Evolutionary conservation across 164 flowering plant species (phyloP), one percentile per base, ranked within the genome.

Genomic region (Sedum album): DNA sequence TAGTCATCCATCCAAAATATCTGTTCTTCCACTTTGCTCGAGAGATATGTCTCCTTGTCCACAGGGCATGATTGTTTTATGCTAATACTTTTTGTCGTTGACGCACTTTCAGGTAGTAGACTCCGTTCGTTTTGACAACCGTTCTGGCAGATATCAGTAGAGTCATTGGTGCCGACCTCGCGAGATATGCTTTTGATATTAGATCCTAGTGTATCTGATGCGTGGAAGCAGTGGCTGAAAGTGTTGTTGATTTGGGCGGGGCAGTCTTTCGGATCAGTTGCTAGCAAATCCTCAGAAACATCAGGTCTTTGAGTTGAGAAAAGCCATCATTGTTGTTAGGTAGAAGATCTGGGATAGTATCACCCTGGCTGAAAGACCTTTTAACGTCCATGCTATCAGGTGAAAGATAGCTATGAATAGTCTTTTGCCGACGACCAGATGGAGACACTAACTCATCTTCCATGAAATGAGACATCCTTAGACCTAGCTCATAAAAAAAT

Each of bases 401-500:
- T 23, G 23, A 67, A 53, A 53, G 60, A 30, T 53, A 53, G 14
- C 60, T 23, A 23, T 75, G 73, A 48, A 94, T 85, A 63, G 85
- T 86, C 69, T 80, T 94, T 68, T 91, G 97, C 62, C 77, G 77
- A 2, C 86, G 88, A 76, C 88, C 91, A 66, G 76, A 67, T 66
- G 70, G 74, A 68, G 35, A 70, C 62, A 80, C 79, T 68, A 53
- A 67, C 70, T 75, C 80, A 7, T 82, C 92, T 76, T 88, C 90
- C 70, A 79, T 75, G 70, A 94, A 87, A 28, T 91, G 96, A 70
- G 99, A 90, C 78, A 94, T 70, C 33, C 99, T 91, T 70, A 94
- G 70, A n/a, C 99, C 99, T 91, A 80, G 28, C 10, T 49, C 57
- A 49, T 49, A 20, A 48, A 49, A 73, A 17, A 46, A 41, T 68